These are phyloP conservation scores for Ascochyta pisi DNA, from an alignment of 2,329 filamentous ascomycete genomes.

Conservation along the genomic window DNA sequence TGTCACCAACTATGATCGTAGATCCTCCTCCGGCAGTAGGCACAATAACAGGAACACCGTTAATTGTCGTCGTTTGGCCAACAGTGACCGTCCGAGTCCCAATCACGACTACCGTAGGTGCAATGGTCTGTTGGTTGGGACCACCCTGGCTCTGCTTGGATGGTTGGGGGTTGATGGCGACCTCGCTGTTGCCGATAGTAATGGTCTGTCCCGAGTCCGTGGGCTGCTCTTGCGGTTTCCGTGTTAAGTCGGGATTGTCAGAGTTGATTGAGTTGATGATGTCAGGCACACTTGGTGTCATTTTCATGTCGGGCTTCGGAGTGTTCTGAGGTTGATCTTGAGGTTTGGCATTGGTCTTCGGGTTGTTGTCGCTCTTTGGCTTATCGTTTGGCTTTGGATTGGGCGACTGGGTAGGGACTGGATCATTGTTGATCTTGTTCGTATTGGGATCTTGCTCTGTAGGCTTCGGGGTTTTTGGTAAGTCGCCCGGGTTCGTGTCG, in stretches of 20 bases:
- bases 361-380: not conserved
- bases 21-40: constrained; percentile 32
- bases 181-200: constrained; percentile 32
- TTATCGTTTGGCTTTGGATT: constrained; percentile 5
- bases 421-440: constrained; percentile 7
- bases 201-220: constrained; percentile 19
- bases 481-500: constrained; percentile 4
- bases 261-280: constrained; percentile 24
- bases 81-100: constrained; percentile 38
- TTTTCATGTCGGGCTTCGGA: constrained; percentile 4
- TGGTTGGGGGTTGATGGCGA: constrained; percentile 23
- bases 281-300: constrained; percentile 20
- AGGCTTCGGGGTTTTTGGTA: constrained; percentile 6
- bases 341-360: constrained; percentile 9
- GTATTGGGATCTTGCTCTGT: constrained; percentile 6
- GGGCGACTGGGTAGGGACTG: not conserved
- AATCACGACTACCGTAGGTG: constrained; percentile 29
- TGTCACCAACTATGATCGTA: constrained; percentile 38
- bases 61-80: constrained; percentile 41
- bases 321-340: constrained; percentile 9
- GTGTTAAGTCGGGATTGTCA: constrained; percentile 19
- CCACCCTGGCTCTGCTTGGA: constrained; percentile 21
- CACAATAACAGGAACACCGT: constrained; percentile 40
- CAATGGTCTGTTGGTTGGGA: constrained; percentile 18
- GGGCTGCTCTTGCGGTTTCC: constrained; percentile 9